Base-by-base conservation (phyloP, 306 rosid genomes). In the Cucurbita ficifolia region DNA sequence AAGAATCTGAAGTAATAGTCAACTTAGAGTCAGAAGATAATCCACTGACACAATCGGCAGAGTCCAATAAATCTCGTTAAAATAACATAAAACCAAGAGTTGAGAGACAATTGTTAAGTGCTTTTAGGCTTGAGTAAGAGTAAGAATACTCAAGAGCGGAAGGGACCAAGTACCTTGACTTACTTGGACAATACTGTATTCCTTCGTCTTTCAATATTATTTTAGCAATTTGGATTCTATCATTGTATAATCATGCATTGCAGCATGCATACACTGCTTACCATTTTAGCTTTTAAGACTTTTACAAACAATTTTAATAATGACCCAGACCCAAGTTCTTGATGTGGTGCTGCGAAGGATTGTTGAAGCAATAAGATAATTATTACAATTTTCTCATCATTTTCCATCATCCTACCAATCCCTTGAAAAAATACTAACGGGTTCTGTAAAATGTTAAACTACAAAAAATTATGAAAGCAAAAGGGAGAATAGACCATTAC, bases 1-100 rank as follows among this genome's bases (percentile, higher is more conserved):
- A 81, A 75, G 86, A 80, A 72, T 94, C 98, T 90, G 86, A 59
- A 80, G 55, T 72, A 62, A 76, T 33, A 77, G 75, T 51, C 59
- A 73, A 70, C 42, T 59, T 60, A 39, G 60, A 76, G 81, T 74
- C 53, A 72, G 56, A 46, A 17, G 61, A 65, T 40, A 75, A 68
- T 33, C 71, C 74, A 65, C 65, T 53, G 45, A 62, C 69, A 70
- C 54, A 65, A 55, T 51, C 14, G 53, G 13, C 59, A 21, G 77
- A 52, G 68, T 57, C 70, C 42, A 80, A 38, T 5, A 67, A 22
- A 45, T 6, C 11, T 22, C 29, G 39, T 13, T 46, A 22, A 67
- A 42, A 46, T 43, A 67, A 45, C 55, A 67, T 46, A 14, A 67
- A 21, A 45, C 19, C 6, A 45, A 19, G 18, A 19, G 72, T 19